Evolutionary conservation across 2,329 filamentous ascomycete genomes (phyloP), one percentile per base, ranked within the genome.

Genomic region (Rutstroemia sp.): DNA sequence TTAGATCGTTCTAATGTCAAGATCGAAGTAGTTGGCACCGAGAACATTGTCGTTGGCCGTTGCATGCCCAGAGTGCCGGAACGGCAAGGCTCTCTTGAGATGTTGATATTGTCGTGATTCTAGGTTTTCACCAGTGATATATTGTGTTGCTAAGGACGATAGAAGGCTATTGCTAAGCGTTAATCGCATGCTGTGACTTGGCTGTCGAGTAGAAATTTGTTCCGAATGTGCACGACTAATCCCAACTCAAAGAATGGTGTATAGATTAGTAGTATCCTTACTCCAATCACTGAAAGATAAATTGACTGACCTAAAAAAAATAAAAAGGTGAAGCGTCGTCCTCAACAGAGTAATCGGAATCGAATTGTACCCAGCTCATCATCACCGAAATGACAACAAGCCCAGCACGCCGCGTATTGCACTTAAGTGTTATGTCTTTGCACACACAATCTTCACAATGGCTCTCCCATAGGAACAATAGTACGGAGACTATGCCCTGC

Each of bases 401-500:
- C 65, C 58, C 67, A 75, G 78, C 78, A 92, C 83, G 89, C 89
- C 82, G 88, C 88, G 87, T 90, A 94, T 94, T 89, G 89, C 87
- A 92, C 89, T 94, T 79, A 89, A 91, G 88, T 90, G 84, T 85
- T 84, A 73, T 77, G 65, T 64, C 53, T 55, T 55, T 52, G 70
- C 72, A 76, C 82, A 81, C 82, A 92, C 88, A 84, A 92, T 92
- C 89, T 92, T 88, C 88, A 88, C 88, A 91, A 87, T 80, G 86
- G 84, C 89, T 89, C 80, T 87, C 87, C 89, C 89, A 94, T 85
- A 88, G 87, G 84, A 78, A 79, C 73, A 70, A 38, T 51, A 69
- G 65, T 57, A 69, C 68, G 61, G 67, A 66, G 61, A 63, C 66
- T 25, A 55, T 64, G 63, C 74, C 82, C 84, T 88, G 87, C 86